These are phyloP conservation scores for Penicillium cinerascens DNA, from an alignment of 495 filamentous ascomycete genomes.

Conservation along the genomic window DNA sequence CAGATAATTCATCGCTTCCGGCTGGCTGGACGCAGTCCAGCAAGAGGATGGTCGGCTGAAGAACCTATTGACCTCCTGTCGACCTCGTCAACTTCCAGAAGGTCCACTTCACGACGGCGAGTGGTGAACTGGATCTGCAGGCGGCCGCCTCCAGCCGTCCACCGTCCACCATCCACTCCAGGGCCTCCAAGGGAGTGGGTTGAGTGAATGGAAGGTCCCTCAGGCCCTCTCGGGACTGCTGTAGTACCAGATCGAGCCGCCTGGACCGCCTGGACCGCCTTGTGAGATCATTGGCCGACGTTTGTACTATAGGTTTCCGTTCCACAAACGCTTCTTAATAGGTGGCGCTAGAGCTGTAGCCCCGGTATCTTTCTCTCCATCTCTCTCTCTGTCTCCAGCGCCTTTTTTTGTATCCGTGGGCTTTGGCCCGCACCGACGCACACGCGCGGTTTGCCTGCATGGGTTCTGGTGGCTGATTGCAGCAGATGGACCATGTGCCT, in stretches of 20 bases:
- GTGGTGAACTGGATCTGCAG: constrained; percentile 14
- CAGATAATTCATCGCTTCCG: constrained; percentile 13
- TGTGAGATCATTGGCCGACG: constrained; percentile 21
- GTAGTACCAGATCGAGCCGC: constrained; percentile 23
- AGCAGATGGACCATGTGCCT: constrained; percentile 16
- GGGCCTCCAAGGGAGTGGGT: neutral
- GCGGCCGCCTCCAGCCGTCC: constrained; percentile 6
- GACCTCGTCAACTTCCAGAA: constrained; percentile 16
- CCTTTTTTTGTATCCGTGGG: neutral
- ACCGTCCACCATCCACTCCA: neutral
- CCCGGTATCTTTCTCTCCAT: neutral
- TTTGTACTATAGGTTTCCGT: constrained; percentile 16
- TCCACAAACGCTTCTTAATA: constrained; percentile 18
- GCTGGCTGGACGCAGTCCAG: constrained; percentile 15
- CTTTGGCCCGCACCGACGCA: neutral
- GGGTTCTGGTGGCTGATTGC: constrained; percentile 12
- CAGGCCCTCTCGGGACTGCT: constrained; percentile 3
- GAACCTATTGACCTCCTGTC: neutral
- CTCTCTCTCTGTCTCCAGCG: neutral
- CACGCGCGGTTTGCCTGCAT: constrained; percentile 10
- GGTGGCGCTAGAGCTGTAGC: neutral
- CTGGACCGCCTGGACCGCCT: constrained; percentile 5
- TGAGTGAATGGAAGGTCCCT: neutral
- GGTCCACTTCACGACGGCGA: neutral
- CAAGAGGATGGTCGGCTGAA: constrained; percentile 1